Evolutionary conservation across 1,284 basidiomycete genomes (phyloP).

Genomic region (Ceratobasidium sp.): DNA sequence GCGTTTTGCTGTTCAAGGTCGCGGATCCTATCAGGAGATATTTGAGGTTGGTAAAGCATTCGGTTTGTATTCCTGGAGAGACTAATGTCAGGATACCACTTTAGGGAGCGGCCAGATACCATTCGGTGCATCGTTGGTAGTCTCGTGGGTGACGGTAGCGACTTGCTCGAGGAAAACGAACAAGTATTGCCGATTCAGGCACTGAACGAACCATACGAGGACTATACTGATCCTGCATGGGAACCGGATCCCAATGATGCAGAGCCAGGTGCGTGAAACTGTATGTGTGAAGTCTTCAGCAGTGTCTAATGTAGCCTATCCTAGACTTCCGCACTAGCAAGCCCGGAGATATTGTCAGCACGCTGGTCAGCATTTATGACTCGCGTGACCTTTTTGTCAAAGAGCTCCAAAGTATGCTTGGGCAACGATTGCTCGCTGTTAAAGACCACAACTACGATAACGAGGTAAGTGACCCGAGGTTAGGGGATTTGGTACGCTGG

Average conservation of each 20-base stretch:
- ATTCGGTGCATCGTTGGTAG: slow-evolving; percentile 92
- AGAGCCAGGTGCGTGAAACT: slow-evolving; percentile 72
- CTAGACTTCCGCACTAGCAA: slow-evolving; percentile 89
- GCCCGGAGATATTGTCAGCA: slow-evolving; percentile 90
- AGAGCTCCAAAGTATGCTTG: slow-evolving; percentile 89
- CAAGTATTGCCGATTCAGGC: slow-evolving; percentile 78
- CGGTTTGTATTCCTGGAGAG: neutral
- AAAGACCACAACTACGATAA: slow-evolving; percentile 82
- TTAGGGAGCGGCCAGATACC: slow-evolving; percentile 85
- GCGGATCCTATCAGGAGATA: slow-evolving; percentile 90
- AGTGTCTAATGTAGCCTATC: slow-evolving; percentile 6
- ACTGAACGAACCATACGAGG: slow-evolving; percentile 70
- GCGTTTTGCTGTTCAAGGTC: slow-evolving; percentile 90
- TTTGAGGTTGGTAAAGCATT: slow-evolving; percentile 65
- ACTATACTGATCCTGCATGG: slow-evolving; percentile 90
- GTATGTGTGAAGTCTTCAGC: neutral
- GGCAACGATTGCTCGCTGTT: slow-evolving; percentile 81
- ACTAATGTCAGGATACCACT: slow-evolving; percentile 14
- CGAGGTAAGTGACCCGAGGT: slow-evolving; percentile 67
- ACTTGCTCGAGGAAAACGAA: slow-evolving; percentile 82
- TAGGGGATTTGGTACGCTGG: neutral
- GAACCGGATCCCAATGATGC: slow-evolving; percentile 94
- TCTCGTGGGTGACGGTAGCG: slow-evolving; percentile 86
- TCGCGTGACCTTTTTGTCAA: slow-evolving; percentile 94
- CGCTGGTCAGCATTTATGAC: slow-evolving; percentile 94